Conservation (phyloP, 228 moss, liverwort and hornwort species). For the Sphagnum fallax region DNA sequence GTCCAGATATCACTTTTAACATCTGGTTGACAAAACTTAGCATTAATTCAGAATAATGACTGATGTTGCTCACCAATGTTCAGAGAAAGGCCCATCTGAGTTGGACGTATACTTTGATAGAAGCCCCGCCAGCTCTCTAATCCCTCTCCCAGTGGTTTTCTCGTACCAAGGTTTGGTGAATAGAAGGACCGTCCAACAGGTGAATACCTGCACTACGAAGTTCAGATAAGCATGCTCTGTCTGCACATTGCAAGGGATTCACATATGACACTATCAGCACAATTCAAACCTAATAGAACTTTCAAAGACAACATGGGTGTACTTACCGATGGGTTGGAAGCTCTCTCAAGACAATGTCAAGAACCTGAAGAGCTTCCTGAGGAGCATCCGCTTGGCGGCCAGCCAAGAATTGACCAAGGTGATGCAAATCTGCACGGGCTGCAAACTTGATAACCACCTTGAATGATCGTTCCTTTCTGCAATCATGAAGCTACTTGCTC, state of each 20-base stretch:
- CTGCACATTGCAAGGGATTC: too few species aligned
- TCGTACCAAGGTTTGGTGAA: constrained; percentile 80
- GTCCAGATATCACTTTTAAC: too few species aligned
- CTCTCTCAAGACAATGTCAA: constrained; percentile 89
- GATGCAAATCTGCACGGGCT: constrained; percentile 88
- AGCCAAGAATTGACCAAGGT: constrained; percentile 79
- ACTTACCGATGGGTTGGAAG: constrained; percentile 83
- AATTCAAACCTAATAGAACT: too few species aligned
- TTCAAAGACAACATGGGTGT: too few species aligned
- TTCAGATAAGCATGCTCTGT: too few species aligned
- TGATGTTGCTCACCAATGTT: constrained; percentile 60
- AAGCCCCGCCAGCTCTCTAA: constrained; percentile 99
- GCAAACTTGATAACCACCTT: constrained; percentile 95
- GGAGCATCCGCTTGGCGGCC: constrained; percentile 97
- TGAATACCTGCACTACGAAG: constrained; percentile 50
- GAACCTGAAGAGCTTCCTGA: constrained; percentile 90
- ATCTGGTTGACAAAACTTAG: too few species aligned
- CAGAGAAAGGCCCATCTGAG: constrained; percentile 96
- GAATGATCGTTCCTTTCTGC: constrained; percentile 83
- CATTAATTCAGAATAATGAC: too few species aligned
- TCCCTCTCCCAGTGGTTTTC: constrained; percentile 87
- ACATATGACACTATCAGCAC: too few species aligned
- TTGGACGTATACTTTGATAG: constrained; percentile 95
- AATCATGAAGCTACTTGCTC: not conserved
- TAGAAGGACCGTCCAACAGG: constrained; percentile 98